phyloP scores from a whole-genome alignment of 345 rosid species.

The Eucalyptus marginata region DNA sequence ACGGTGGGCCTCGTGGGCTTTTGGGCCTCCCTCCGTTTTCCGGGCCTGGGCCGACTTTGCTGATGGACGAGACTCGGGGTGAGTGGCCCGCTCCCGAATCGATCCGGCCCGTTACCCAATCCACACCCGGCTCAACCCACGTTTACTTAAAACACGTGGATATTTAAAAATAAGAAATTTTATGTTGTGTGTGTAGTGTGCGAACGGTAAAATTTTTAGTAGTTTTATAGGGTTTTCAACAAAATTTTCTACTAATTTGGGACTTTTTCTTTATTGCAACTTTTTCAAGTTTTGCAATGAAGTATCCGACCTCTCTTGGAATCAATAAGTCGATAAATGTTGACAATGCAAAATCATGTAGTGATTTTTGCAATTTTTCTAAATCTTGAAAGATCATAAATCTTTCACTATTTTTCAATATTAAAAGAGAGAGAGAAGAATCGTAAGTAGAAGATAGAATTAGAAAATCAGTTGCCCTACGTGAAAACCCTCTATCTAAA shows the following conservation, averaged over 20 bases:
- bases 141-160: too few relatives aligned
- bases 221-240: neutral
- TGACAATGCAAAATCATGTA: neutral
- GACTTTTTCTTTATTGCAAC: neutral
- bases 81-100: neutral
- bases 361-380: neutral
- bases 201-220: neutral
- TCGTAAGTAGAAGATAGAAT: neutral
- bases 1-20: neutral
- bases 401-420: neutral
- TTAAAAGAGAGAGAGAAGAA: neutral
- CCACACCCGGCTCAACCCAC: too few relatives aligned
- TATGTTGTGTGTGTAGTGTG: neutral
- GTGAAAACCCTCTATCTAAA: neutral
- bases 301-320: neutral
- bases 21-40: neutral
- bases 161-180: neutral
- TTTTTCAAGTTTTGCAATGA: neutral
- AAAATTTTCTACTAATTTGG: neutral
- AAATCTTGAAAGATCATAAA: neutral
- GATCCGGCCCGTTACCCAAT: too few relatives aligned
- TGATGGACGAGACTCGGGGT: neutral
- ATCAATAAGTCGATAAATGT: neutral
- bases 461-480: neutral
- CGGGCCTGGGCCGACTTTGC: neutral